Evolutionary conservation across 352 stramenopile genomes (phyloP), one percentile per base, ranked within the genome.

Genomic region (Phytophthora chlamydospora): DNA sequence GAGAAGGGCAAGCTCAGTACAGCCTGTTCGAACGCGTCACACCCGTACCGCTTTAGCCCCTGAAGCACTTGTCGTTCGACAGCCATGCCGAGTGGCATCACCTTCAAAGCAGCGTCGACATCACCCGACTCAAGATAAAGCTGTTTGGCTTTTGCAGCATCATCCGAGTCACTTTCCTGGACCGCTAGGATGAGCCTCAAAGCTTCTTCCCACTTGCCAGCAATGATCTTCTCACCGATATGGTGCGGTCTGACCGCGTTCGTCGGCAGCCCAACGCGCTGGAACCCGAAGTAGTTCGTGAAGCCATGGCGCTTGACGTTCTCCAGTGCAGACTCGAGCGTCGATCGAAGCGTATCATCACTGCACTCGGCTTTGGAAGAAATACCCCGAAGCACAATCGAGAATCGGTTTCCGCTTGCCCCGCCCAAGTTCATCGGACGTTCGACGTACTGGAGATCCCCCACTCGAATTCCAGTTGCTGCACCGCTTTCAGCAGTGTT

Each of bases 251-350:
- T 76, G 9, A 92, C 62, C 0, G 42, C n/a, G 10, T 66, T 80
- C 0, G 66, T 62, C 0, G 82, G 80, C 0, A 78, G 48, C 0
- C 85, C 83, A 39, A 95, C 82, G 4, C 83, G 85, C 59, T 95
- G 83, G 56, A 90, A 90, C 9, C 85, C 83, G 68, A 93, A 95
- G 69, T 90, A 95, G 52, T 95, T 92, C n/a, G 78, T 53, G 39
- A 91, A 93, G 2, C 83, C 83, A 5, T 58, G 56, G 14, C 31
- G n/a, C 31, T 68, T 46, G 8, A 89, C 57, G 3, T 56, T 60
- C 7, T 68, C 54, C 4, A 91, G 47, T 19, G 67, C 63, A 2
- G 33, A 27, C 8, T 62, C 57, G 27, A 80, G 45, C 9, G 41
- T 58, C 9, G 17, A 68, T 10, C 60, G 59, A 11, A 78, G 35